Base-by-base conservation (phyloP, 177 flowering plant genomes). In the Telopea speciosissima region DNA sequence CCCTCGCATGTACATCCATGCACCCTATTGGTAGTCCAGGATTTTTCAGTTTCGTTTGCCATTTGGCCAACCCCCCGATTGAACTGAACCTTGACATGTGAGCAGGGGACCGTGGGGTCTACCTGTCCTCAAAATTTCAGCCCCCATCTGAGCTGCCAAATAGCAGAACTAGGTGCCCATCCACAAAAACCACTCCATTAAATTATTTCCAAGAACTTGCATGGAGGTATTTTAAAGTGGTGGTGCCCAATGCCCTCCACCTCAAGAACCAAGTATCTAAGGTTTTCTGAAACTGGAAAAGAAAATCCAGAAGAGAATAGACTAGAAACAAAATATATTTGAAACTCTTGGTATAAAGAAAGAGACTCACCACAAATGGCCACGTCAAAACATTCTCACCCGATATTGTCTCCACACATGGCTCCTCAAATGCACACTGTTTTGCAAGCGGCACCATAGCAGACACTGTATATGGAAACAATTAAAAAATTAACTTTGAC, bases 361-460 rank as follows among this genome's bases (percentile, higher is more conserved):
- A 67, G 66, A 59, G 62, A 80, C 96, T 87, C 77, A 96, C 99
- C 95, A 87, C 92, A 83, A 82, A 84, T 61, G 99, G 96, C 99
- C 99, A 96, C 62, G 98, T 93, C 83, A 96, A 80, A 65, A 96
- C 88, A 80, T 91, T 89, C 76, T 96, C 99, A 21, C 96, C 98
- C 0, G 88, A 61, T 79, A 96, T 96, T 67, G 88, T 87, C 83
- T 96, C 99, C 76, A 96, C 92, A 31, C 78, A 85, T 28, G 99
- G 99, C 77, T 93, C 98, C 81, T 93, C 98, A 88, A 96, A 96
- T 58, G 99, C 95, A 85, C 99, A 96, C 76, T 93, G 98, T 78
- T 96, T 96, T 59, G 99, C 99, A 63, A 96, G 79, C 33, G 90
- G 96, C 81, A 96, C 17, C 94, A 96, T 90, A 24, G 95, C 93